Percentiles rank a stretch among this genome's conserved stretches.
Evolutionary conservation across 2,329 filamentous ascomycete genomes (phyloP).

Genomic region (Massarina eburnea): DNA sequence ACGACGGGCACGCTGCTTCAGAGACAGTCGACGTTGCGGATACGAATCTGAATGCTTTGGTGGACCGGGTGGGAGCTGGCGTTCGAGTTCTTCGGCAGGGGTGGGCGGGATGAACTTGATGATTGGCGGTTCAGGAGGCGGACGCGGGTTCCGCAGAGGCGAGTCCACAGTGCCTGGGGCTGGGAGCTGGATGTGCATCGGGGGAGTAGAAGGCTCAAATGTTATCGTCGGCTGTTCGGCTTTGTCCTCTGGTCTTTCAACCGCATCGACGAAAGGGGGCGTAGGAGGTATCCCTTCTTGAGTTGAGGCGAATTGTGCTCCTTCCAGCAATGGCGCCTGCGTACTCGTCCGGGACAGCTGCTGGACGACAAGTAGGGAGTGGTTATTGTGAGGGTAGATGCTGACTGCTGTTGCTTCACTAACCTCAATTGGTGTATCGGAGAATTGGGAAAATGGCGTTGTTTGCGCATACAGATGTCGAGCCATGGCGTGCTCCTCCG

Average conservation of each 20-base stretch:
- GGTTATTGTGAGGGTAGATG: constrained; percentile 65
- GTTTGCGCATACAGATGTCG: constrained; percentile 53
- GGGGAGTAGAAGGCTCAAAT: constrained; percentile 41
- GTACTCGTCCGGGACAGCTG: constrained; percentile 42
- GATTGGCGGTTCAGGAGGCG: constrained; percentile 59
- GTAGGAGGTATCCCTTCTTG: constrained; percentile 23
- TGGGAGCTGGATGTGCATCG: constrained; percentile 30
- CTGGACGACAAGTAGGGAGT: constrained; percentile 66
- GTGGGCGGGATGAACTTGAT: constrained; percentile 59
- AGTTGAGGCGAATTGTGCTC: constrained; percentile 14
- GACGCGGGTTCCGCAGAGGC: constrained; percentile 60
- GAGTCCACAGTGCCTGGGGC: constrained; percentile 50
- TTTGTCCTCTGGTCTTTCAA: constrained; percentile 12
- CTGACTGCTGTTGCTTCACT: constrained; percentile 63
- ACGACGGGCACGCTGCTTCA: constrained; percentile 48
- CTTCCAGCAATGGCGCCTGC: constrained; percentile 21
- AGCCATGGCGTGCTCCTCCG: constrained; percentile 42
- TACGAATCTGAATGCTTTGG: constrained; percentile 36
- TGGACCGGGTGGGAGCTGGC: constrained; percentile 37
- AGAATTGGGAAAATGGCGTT: constrained; percentile 52
- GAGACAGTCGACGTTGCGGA: constrained; percentile 42
- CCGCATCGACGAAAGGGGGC: constrained; percentile 28
- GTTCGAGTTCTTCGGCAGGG: constrained; percentile 51
- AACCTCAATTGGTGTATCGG: constrained; percentile 59
- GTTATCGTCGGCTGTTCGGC: constrained; percentile 29